Evolutionary conservation across 2,329 filamentous ascomycete genomes (phyloP), one percentile per base, ranked within the genome.

Genomic region (Calonectria pteridis): DNA sequence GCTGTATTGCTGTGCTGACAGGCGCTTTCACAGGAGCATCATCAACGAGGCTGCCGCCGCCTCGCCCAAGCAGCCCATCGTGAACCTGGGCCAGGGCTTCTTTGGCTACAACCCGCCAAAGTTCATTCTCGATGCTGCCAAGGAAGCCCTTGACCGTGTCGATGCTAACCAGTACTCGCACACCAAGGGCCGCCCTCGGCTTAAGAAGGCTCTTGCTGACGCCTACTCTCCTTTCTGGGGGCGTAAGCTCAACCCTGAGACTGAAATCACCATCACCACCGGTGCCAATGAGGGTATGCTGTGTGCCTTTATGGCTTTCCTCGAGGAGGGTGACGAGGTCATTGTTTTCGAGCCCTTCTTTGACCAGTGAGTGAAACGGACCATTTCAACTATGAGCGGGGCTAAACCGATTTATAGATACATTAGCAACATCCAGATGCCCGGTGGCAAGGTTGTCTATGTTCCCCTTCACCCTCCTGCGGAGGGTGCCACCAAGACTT

Each of bases 121-220:
- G 43, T 98, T 98, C 84, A 95, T 98, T 77, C 88, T 98, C 77
- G 91, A 98, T 79, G 97, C 97, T 51, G 97, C 97, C 66, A 98
- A 98, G 85, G 88, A 93, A 49, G 96, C 96, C 49, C 90, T 99
- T 66, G 93, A 98, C 82, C 91, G 92, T 66, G 96, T 99, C 28
- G 97, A 98, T 78, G 98, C 96, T 90, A 99, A 99, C 85, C 97
- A 99, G 88, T 99, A 99, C 89, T 96, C 95, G 28, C 97, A 96
- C 3, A 98, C 97, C 26, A 97, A 95, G 89, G 97, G 97, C 74
- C 93, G 96, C 9, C 96, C 97, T 51, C 91, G 96, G 69, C 89
- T 99, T 82, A 96, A 93, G 89, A 95, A 98, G 88, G 97, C 97
- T 66, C 93, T 99, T 81, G 94, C 97, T 3, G 92, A 98, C 80